phyloP scores from a whole-genome alignment of 495 filamentous ascomycete genomes.

The Aspergillus diversus region DNA sequence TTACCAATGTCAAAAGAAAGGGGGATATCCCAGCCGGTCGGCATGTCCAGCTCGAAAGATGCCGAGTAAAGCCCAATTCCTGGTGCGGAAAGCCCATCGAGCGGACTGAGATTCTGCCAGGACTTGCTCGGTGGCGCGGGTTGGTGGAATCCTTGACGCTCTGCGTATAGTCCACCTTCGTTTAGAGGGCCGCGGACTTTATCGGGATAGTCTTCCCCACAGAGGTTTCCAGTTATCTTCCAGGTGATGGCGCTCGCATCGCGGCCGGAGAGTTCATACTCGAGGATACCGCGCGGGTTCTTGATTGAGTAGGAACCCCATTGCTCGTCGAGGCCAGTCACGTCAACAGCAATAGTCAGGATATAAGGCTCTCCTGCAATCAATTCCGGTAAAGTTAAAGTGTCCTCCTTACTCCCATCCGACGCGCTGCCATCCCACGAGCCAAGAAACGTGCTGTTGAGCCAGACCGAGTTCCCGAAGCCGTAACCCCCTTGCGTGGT shows the following conservation, averaged over 20 bases:
- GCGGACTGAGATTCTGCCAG: conserved; percentile 30
- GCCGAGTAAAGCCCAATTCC: conserved; percentile 64
- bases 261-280: conserved; percentile 52
- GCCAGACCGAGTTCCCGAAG: conserved; percentile 57
- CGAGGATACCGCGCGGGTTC: conserved; percentile 64
- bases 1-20: conserved; percentile 59
- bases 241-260: conserved; percentile 52
- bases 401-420: conserved; percentile 41
- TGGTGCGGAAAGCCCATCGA: conserved; percentile 49
- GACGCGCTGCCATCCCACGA: conserved; percentile 56
- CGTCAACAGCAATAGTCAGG: conserved; percentile 67
- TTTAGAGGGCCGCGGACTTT: conserved; percentile 67
- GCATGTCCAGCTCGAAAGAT: conserved; percentile 55
- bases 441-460: conserved; percentile 54
- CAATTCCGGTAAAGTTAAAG: conserved; percentile 52
- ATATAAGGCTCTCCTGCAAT: conserved; percentile 52
- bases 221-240: conserved; percentile 75
- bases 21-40: conserved; percentile 57
- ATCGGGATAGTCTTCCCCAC: conserved; percentile 67
- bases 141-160: conserved; percentile 66
- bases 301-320: conserved; percentile 65
- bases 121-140: conserved; percentile 25
- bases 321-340: conserved; percentile 69
- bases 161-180: conserved; percentile 67
- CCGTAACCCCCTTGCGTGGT: conserved; percentile 61